Evolutionary conservation across 371 early-diverging fungal genomes (phyloP).

Genomic region (Mucor circinelloides): DNA sequence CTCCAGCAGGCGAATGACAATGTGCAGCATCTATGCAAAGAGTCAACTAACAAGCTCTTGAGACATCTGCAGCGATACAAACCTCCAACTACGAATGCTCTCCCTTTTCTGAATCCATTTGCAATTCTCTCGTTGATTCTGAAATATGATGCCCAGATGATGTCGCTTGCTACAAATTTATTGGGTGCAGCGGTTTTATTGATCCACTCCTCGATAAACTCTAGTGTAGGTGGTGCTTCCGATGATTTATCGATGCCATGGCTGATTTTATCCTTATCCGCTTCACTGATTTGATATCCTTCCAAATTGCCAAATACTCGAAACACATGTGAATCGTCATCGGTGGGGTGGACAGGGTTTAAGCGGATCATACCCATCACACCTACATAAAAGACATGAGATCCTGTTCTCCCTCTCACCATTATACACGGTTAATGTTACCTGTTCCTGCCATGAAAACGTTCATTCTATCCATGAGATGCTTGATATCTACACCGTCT

Average conservation of each 20-base stretch:
- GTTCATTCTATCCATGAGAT: conserved; percentile 13
- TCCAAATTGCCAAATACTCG: conserved; percentile 23
- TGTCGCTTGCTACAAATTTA: conserved; percentile 7
- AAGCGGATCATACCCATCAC: conserved; percentile 18
- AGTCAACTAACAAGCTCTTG: too few species aligned
- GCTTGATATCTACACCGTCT: not conserved
- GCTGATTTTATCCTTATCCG: not conserved
- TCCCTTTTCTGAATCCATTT: conserved; percentile 34
- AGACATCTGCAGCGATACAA: not conserved
- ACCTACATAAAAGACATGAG: not conserved
- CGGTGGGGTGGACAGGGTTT: not conserved
- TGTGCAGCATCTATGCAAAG: conserved; percentile 40
- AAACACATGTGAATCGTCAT: conserved; percentile 4
- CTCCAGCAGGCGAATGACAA: conserved; percentile 42
- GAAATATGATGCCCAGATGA: conserved; percentile 31
- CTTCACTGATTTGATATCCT: not conserved
- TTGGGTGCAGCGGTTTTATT: conserved; percentile 8
- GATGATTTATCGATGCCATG: conserved; percentile 8
- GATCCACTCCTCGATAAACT: conserved; percentile 16
- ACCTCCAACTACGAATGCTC: conserved; percentile 49
- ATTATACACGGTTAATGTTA: not conserved
- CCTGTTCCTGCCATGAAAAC: conserved; percentile 4
- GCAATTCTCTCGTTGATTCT: conserved; percentile 48
- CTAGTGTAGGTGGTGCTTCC: conserved; percentile 1
- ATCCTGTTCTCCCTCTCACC: not conserved